Evolutionary conservation across 129 eudicot genomes (phyloP).

Genomic region (Escallonia herrerae): DNA sequence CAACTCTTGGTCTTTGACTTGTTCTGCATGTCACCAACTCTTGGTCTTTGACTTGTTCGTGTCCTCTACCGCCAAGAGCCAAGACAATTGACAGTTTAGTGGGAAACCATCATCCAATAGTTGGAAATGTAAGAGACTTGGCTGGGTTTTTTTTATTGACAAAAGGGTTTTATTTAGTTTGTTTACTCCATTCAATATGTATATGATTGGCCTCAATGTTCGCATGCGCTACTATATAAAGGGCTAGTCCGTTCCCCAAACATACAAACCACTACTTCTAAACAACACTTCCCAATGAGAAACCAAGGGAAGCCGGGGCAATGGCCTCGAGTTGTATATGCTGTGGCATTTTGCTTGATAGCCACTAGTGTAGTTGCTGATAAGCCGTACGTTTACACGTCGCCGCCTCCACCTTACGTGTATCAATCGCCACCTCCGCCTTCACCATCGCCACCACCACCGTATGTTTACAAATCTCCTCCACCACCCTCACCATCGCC

Average conservation of each 20-base stretch:
- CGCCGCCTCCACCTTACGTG: neutral
- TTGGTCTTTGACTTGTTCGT: too few species aligned
- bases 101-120: neutral
- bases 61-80: too few species aligned
- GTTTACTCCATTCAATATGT: neutral
- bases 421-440: constrained; percentile 1
- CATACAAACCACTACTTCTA: neutral
- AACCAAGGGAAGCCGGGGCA: neutral
- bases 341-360: constrained; percentile 2
- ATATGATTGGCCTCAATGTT: neutral
- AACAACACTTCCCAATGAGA: neutral
- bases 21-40: too few species aligned
- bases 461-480: constrained; percentile 7
- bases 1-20: too few species aligned
- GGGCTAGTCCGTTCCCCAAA: neutral
- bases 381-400: neutral
- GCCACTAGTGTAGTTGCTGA: constrained; percentile 2
- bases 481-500: neutral
- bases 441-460: neutral
- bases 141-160: neutral
- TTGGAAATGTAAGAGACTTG: neutral
- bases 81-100: neutral
- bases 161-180: neutral
- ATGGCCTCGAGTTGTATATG: constrained; percentile 3
- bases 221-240: neutral